Evolutionary conservation across 306 rosid genomes (phyloP), one percentile per base, ranked within the genome.

Genomic region (Quercus glauca): DNA sequence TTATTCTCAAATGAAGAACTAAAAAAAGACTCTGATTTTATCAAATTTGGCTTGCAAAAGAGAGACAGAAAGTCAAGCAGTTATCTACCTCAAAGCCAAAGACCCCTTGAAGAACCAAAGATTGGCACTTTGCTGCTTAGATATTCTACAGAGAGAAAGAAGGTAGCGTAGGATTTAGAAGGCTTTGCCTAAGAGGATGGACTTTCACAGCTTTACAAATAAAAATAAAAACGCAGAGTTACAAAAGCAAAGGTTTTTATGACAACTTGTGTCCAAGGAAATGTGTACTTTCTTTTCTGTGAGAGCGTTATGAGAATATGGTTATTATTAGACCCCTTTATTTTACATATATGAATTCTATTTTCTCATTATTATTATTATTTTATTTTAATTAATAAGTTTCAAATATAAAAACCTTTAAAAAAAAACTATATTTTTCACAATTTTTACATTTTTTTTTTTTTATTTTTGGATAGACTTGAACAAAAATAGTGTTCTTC

Each of bases 81-180:
- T 70, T 79, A 10, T 74, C 35, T 84, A 89, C 93, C 93, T 85
- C 59, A 33, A 28, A 75, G 43, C 71, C 74, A 2, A 55, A 76
- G 75, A 52, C 57, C 64, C 74, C 74, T 63, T 5, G 80, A 73
- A 37, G 74, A 70, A 84, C 81, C 76, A 74, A 51, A 80, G 77
- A 79, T 79, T 85, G 7, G 79, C 70, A 76, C 41, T 71, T 35
- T 56, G 80, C 19, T 41, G 61, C 81, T 55, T 37, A 10, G 67
- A 59, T 76, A 49, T 76, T 52, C 9, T 23, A 57, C 65, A 35
- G 56, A n/a, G 35, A 57, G 68, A 65, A 45, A 37, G 28, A 3
- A 69, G 67, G 73, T 57, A 53, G 74, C 73, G 73, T 83, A 59
- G 45, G 83, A 64, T 78, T 69, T 41, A 41, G 45, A 41, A 59